These are phyloP conservation scores for Oehlia diaphana DNA, from an alignment of 192 early-diverging fungal genomes.

Conservation along the genomic window DNA sequence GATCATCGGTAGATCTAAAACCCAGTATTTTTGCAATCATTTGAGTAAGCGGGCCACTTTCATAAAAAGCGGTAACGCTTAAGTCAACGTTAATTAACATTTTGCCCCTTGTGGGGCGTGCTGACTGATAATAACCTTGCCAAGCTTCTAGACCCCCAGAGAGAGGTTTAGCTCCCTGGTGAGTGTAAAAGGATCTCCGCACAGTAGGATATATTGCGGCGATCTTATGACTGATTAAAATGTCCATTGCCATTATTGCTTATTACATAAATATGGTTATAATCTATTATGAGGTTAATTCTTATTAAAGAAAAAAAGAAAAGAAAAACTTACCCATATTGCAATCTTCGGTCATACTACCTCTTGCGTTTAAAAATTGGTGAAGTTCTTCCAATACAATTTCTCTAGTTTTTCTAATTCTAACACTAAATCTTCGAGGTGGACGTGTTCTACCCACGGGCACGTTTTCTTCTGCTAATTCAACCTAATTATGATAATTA, in stretches of 20 bases:
- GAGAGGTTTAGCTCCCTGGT: conserved; percentile 48
- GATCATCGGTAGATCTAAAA: conserved; percentile 54
- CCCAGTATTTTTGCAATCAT: no score
- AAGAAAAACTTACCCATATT: conserved; percentile 26
- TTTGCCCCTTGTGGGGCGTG: conserved; percentile 52
- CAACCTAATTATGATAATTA: conserved; percentile 36
- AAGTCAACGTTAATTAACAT: conserved; percentile 77
- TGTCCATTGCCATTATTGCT: conserved; percentile 70
- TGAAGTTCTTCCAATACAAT: conserved; percentile 64
- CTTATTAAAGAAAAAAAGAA: not conserved
- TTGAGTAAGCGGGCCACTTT: conserved; percentile 54
- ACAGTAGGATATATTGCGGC: conserved; percentile 73
- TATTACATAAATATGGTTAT: not conserved
- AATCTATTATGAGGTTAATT: not conserved
- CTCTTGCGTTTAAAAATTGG: conserved; percentile 50
- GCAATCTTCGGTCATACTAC: conserved; percentile 36
- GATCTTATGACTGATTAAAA: conserved; percentile 76
- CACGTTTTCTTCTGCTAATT: conserved; percentile 39
- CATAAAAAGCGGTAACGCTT: conserved; percentile 64
- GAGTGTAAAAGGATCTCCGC: conserved; percentile 90
- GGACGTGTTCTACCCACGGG: conserved; percentile 32
- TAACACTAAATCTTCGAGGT: conserved; percentile 60
- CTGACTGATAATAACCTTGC: conserved; percentile 91
- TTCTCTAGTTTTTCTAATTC: conserved; percentile 57
- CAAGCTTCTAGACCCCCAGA: conserved; percentile 82